Evolutionary conservation across 1,284 basidiomycete genomes (phyloP), one percentile per base, ranked within the genome.

Genomic region (Vanrija sp.): DNA sequence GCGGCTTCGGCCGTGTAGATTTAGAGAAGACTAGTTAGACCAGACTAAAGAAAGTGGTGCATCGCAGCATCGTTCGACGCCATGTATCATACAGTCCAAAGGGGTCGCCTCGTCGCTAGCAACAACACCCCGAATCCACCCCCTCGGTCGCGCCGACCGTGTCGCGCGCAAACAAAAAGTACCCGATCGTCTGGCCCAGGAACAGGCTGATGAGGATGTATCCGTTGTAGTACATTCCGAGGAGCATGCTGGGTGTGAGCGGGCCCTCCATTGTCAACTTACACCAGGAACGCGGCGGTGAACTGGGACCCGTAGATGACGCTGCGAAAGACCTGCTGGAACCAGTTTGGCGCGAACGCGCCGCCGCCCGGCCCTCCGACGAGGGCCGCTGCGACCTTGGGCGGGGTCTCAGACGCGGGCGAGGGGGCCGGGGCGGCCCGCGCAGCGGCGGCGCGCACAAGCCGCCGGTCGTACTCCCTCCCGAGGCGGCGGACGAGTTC

Each of bases 221-320:
- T 14, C 67, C 72, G 61, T 77, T 77, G 66, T 67, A 77, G 66
- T 73, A 77, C 76, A 78, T 78, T 14, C 71, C 77, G 42, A 77
- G 62, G 3, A 76, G 57, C 73, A 75, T 74, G 25, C 64, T 67
- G 23, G 12, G 5, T 1, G 42, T 36, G 38, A 46, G 56, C 2
- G 31, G 15, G 31, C 39, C 10, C 47, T 18, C n/a, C 16, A 15
- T 8, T 16, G 31, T 14, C 6, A 14, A 71, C 65, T 62, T 27
- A 66, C 62, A 75, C 66, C 0, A 75, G 54, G 67, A 71, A 78
- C 1, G 72, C 70, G 3, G 66, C 72, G 3, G 69, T 67, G 61
- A 76, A 78, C 52, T 76, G 73, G 18, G 64, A 51, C 8, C 70
- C 71, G 53, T 78, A 75, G 15, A 73, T 60, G 19, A 70, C 36